Evolutionary conservation across 2,329 filamentous ascomycete genomes (phyloP), one percentile per base, ranked within the genome.

Genomic region (Xylaria sp.): DNA sequence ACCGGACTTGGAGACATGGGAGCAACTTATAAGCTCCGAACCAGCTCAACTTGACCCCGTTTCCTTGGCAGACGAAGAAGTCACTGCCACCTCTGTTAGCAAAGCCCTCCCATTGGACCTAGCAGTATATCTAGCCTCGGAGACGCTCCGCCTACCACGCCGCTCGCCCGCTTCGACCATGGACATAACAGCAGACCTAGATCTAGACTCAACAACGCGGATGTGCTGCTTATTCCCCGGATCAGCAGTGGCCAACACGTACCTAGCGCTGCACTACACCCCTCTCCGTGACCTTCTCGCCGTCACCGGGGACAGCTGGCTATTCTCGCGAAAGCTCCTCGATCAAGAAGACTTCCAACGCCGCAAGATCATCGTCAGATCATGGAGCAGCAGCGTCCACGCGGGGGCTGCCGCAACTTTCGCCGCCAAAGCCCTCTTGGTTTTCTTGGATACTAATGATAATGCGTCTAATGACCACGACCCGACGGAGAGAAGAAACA

Each of bases 211-310:
- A 25, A 75, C 78, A 66, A 71, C 75, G 63, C 72, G 77, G 71
- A 75, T 86, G 63, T 74, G 75, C 41, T 75, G 66, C 64, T 75
- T 87, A 20, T 89, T 88, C 74, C 76, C 82, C 0, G 74, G 72
- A 59, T 84, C 81, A 13, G 79, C 83, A 15, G 77, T 83, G 20
- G 85, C 83, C 57, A 85, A 86, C 75, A 85, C 86, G 0, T 89
- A 89, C 75, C 79, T 89, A 20, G 86, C 88, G 1, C 79, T 90
- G 1, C 82, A 89, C 71, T 81, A 87, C 74, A 89, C 87, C 0
- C 88, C 88, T n/a, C 82, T 90, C 4, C 83, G 85, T 69, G 84
- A 85, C 71, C 82, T 90, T 0, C 81, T 90, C 20, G 86, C 86
- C 12, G 86, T 89, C 8, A 85, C 85, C 33, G 87, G 88, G 57